phyloP scores from a whole-genome alignment of 371 early-diverging fungal genomes.

The Catenaria anguillulae region DNA sequence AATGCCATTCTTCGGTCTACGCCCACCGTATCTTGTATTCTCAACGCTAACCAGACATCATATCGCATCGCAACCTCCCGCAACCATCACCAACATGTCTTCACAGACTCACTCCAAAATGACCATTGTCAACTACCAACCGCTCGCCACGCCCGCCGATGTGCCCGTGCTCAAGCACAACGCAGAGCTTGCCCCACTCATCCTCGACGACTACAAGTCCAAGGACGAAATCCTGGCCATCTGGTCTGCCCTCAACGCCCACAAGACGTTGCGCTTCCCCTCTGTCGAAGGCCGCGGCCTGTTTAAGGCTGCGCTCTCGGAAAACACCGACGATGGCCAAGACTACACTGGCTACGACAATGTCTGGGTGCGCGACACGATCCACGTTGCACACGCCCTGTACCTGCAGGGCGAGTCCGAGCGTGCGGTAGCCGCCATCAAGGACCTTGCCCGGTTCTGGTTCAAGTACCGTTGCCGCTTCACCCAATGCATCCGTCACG shows the following conservation, averaged over 20 bases:
- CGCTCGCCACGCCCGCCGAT: no score
- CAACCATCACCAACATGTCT: no score
- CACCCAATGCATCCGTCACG: conserved; percentile 9
- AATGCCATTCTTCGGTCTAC: no score
- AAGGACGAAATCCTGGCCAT: conserved; percentile 9
- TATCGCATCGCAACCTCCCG: no score
- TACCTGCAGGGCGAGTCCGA: conserved; percentile 8
- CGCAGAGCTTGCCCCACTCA: background rate
- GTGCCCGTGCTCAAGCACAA: conserved; percentile 8
- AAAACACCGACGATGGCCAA: conserved; percentile 2
- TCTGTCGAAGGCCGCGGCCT: conserved; percentile 14
- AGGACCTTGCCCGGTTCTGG: conserved; percentile 15
- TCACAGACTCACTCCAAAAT: no score
- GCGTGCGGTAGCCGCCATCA: conserved; percentile 8
- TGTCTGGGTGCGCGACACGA: conserved; percentile 17
- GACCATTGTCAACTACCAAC: no score
- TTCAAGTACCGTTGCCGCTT: conserved; percentile 9
- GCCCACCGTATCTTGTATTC: no score
- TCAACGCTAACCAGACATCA: no score
- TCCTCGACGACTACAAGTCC: conserved; percentile 9
- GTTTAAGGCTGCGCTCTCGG: conserved; percentile 14
- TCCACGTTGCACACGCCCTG: conserved; percentile 15
- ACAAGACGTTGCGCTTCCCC: conserved; percentile 11
- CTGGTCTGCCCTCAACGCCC: conserved; percentile 8
- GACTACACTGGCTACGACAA: conserved; percentile 19